These are phyloP conservation scores for Tritrichomonas musculus DNA, from an alignment of 208 protist genomes.

Conservation along the genomic window DNA sequence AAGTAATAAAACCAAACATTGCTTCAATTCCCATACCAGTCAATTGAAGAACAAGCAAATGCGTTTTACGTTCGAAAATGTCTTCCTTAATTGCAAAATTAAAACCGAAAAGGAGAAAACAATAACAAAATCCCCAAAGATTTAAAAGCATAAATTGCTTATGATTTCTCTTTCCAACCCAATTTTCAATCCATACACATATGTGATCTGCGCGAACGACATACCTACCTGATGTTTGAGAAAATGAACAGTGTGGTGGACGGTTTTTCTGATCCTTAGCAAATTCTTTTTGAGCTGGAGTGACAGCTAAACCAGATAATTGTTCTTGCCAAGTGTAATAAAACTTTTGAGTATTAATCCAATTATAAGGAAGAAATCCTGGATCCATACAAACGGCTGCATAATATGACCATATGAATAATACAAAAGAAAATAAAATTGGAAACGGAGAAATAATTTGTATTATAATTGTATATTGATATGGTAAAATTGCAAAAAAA, in stretches of 20 bases:
- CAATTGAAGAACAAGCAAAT: neutral
- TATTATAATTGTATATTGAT: too few relatives aligned
- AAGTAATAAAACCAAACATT: neutral
- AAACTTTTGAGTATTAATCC: neutral
- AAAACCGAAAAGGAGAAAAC: neutral
- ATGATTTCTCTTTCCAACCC: neutral
- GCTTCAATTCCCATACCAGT: neutral
- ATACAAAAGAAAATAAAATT: neutral
- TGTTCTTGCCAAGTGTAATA: neutral
- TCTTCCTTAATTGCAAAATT: neutral
- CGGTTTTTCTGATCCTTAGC: neutral
- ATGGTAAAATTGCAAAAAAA: neutral
- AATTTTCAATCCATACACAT: neutral
- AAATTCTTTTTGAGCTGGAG: neutral
- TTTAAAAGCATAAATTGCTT: conserved; percentile 6
- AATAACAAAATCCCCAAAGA: neutral
- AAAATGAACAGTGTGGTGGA: neutral
- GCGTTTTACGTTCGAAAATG: neutral
- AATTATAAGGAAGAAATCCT: too few relatives aligned
- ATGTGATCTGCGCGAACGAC: neutral
- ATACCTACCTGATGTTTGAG: conserved; percentile 1
- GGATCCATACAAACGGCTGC: neutral
- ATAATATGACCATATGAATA: conserved; percentile 17
- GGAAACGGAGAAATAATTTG: neutral
- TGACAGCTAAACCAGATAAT: neutral